Evolutionary conservation across 2,329 filamentous ascomycete genomes (phyloP).

Genomic region (Orbilia javanica): DNA sequence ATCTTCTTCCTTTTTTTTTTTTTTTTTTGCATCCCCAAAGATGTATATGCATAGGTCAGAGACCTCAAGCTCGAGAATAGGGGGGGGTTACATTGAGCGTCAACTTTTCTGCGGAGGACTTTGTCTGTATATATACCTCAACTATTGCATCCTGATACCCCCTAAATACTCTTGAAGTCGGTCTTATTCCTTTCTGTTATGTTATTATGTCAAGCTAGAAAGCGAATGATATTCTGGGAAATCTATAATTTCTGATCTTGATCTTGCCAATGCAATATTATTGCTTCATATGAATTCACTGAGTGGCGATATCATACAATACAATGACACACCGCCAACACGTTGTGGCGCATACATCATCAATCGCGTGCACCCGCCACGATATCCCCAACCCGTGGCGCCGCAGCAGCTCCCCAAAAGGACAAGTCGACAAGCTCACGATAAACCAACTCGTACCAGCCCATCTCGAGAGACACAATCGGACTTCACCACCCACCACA

Average conservation of each 20-base stretch:
- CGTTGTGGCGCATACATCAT: background rate
- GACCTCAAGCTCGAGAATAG: constrained; percentile 10
- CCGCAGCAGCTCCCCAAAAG: constrained; percentile 40
- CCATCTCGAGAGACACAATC: constrained; percentile 12
- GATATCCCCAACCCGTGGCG: constrained; percentile 17
- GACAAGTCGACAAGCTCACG: constrained; percentile 52
- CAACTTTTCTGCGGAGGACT: background rate
- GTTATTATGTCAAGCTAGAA: background rate
- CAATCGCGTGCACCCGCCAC: background rate
- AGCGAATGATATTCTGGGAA: background rate
- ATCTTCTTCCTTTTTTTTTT: background rate
- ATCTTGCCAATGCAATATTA: no score
- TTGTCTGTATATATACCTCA: constrained; percentile 18
- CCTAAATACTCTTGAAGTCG: no score
- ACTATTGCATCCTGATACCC: constrained; percentile 47
- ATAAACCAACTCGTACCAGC: constrained; percentile 17
- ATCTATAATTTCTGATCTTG: background rate
- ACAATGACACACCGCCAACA: no score
- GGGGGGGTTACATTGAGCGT: background rate
- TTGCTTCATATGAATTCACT: no score
- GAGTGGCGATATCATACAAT: no score
- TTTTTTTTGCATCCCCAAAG: background rate
- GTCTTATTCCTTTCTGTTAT: no score
- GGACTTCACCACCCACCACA: background rate
- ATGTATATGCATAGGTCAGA: constrained; percentile 36